Conservation (phyloP, 768 basidiomycete species). For the Termitomyces eurrhizus region DNA sequence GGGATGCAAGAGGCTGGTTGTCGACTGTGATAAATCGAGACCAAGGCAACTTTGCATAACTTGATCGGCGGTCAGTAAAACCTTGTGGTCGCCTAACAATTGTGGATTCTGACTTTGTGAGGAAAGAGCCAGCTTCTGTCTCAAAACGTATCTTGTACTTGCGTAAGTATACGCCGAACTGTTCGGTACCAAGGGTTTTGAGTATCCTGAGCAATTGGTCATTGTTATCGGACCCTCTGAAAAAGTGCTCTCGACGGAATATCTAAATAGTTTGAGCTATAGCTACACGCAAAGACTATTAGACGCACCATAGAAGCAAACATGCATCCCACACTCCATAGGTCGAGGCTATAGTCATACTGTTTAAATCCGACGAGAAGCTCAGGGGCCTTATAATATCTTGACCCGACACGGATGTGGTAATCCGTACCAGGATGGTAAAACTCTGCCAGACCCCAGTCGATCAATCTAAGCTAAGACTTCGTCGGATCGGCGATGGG, state of each 20-base stretch:
- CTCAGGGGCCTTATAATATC: constrained; percentile 75
- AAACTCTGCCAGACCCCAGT: constrained; percentile 78
- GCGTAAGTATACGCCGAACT: constrained; percentile 56
- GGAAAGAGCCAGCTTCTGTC: constrained; percentile 52
- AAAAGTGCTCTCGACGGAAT: constrained; percentile 72
- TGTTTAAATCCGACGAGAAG: constrained; percentile 66
- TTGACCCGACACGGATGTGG: constrained; percentile 67
- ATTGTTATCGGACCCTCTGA: constrained; percentile 70
- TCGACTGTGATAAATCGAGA: constrained; percentile 53
- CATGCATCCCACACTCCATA: constrained; percentile 77
- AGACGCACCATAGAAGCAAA: constrained; percentile 65
- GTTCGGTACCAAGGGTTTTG: constrained; percentile 65
- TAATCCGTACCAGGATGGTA: constrained; percentile 68
- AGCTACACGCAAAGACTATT: not conserved
- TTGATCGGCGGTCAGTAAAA: constrained; percentile 16
- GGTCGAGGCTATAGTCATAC: constrained; percentile 69
- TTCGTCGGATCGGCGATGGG: constrained; percentile 1
- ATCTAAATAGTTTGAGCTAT: constrained; percentile 35
- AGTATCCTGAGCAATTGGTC: constrained; percentile 71
- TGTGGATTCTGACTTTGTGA: constrained; percentile 37
- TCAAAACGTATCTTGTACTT: constrained; percentile 65
- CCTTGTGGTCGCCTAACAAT: not conserved
- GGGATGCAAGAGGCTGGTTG: constrained; percentile 53
- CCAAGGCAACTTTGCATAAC: constrained; percentile 67
- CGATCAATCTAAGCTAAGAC: constrained; percentile 52